phyloP scores from a whole-genome alignment of 805 yeast genomes.

The Naumovozyma dairenensis region DNA sequence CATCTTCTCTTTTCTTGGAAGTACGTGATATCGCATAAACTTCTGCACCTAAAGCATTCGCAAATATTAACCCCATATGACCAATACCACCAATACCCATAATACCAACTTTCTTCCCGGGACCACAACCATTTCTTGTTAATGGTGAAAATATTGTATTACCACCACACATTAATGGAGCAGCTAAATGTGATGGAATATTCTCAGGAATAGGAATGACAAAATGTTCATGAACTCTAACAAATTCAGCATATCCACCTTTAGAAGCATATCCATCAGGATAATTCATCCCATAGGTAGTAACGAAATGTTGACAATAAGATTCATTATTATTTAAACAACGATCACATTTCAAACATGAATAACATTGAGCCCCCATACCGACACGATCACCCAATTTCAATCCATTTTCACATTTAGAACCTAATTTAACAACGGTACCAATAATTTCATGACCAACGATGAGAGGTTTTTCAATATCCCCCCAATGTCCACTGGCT shows the following conservation, averaged over 20 bases:
- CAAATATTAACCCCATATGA: conserved; percentile 46
- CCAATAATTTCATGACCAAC: conserved; percentile 67
- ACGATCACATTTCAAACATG: conserved; percentile 53
- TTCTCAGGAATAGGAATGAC: conserved; percentile 55
- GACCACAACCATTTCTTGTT: conserved; percentile 40
- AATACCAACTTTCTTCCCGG: conserved; percentile 44
- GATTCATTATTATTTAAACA: conserved; percentile 47
- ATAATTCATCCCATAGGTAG: conserved; percentile 41
- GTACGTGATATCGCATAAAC: conserved; percentile 49
- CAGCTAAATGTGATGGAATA: conserved; percentile 45
- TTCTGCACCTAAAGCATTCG: conserved; percentile 51
- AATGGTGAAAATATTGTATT: conserved; percentile 64
- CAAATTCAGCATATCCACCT: conserved; percentile 62
- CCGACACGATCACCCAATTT: conserved; percentile 72
- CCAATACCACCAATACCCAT: conserved; percentile 51
- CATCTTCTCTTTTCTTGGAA: conserved; percentile 39
- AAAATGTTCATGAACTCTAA: conserved; percentile 54
- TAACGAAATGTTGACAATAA: conserved; percentile 40
- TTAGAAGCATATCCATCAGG: conserved; percentile 39
- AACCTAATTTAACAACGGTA: conserved; percentile 47
- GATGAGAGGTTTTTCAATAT: conserved; percentile 27
- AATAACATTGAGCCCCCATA: conserved; percentile 58
- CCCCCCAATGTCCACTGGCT: conserved; percentile 20
- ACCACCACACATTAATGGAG: conserved; percentile 75
- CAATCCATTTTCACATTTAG: conserved; percentile 37